Percentiles rank a stretch among this genome's conserved stretches.
These are phyloP conservation scores for Thyridium curvatum DNA, from an alignment of 2,329 filamentous ascomycete species.

Conservation along the genomic window DNA sequence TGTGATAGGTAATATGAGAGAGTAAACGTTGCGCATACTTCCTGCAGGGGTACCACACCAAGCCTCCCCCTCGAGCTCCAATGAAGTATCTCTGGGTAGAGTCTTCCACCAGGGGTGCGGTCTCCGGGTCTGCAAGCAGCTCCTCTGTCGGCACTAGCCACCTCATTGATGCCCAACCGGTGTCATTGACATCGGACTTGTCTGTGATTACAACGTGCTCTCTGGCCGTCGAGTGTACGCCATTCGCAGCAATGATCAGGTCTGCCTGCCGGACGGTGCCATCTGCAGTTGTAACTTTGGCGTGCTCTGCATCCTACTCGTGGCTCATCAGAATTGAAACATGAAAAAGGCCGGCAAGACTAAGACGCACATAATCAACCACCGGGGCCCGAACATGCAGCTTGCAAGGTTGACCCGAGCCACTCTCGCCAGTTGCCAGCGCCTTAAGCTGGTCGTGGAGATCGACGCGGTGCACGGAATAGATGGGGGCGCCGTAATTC, in stretches of 20 bases:
- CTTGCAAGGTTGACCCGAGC: conserved; percentile 21
- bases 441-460: conserved; percentile 46
- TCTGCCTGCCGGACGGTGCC: conserved; percentile 37
- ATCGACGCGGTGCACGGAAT: conserved; percentile 43
- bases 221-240: conserved; percentile 14
- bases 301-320: conserved; percentile 30
- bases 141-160: conserved; percentile 40
- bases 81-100: too few relatives aligned
- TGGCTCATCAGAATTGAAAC: too few relatives aligned
- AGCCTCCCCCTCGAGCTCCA: too few relatives aligned
- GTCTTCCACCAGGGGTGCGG: conserved; percentile 20
- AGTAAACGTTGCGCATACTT: too few relatives aligned
- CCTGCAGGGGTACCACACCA: too few relatives aligned
- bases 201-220: conserved; percentile 5
- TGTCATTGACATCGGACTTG: conserved; percentile 27
- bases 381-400: conserved; percentile 35
- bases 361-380: conserved; percentile 14
- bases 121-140: conserved; percentile 23
- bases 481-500: conserved; percentile 39
- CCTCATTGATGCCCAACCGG: conserved; percentile 51
- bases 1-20: too few relatives aligned
- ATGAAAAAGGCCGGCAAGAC: too few relatives aligned
- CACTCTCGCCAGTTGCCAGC: conserved; percentile 29
- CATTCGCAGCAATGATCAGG: background rate
- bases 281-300: conserved; percentile 46